Conservation (phyloP, 169 alveolate genomes). For the Eimeria sp. region DNA sequence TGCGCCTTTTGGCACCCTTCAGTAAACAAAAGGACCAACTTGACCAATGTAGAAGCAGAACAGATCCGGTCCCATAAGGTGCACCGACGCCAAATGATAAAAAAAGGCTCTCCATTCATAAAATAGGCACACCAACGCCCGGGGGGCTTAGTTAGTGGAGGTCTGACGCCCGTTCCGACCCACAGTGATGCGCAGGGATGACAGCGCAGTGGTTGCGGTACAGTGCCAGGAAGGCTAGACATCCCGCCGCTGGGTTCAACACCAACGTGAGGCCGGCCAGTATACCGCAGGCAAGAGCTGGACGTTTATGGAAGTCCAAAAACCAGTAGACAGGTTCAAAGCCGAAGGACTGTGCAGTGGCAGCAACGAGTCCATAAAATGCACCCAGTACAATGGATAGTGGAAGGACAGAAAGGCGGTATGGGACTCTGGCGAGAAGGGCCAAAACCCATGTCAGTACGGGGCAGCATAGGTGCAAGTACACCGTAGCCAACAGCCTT, state of each 20-base stretch:
- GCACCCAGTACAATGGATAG: neutral
- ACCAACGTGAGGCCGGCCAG: neutral
- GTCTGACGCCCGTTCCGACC: neutral
- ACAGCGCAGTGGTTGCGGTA: neutral
- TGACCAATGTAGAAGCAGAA: no score
- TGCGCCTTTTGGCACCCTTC: neutral
- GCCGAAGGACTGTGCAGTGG: constrained; percentile 4
- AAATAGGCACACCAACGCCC: no score
- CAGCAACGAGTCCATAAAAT: neutral
- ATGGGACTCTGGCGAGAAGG: constrained; percentile 3
- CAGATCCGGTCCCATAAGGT: no score
- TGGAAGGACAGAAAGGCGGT: neutral
- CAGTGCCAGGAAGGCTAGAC: neutral
- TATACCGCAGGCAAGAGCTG: neutral
- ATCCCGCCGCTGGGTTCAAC: neutral
- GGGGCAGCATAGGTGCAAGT: neutral
- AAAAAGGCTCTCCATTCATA: no score
- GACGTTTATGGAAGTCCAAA: neutral
- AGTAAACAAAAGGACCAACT: neutral
- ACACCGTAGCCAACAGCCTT: neutral
- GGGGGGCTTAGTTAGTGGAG: neutral
- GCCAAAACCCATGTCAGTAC: constrained; percentile 1
- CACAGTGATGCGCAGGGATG: neutral
- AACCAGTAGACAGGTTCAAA: constrained; percentile 22
- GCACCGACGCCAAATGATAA: neutral